Conservation (phyloP, 2,329 filamentous ascomycete species). For the Aspergillus neotritici region DNA sequence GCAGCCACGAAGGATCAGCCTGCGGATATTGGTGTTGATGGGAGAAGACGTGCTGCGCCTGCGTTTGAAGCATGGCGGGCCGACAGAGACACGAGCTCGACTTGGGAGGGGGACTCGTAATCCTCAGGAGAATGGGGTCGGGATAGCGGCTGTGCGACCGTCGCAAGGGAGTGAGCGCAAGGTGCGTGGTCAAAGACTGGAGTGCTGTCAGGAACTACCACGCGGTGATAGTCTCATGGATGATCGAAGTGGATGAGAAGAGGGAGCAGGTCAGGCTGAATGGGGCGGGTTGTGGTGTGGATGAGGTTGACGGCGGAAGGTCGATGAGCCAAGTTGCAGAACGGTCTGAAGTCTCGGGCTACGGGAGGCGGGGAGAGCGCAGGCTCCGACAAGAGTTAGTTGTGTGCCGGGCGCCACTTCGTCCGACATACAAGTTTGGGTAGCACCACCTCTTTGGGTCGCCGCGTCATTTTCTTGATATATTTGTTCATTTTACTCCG, state of each 20-base stretch:
- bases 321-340: constrained; percentile 19
- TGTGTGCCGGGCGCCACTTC: constrained; percentile 7
- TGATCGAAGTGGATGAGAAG: constrained; percentile 4
- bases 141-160: constrained; percentile 18
- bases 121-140: constrained; percentile 15
- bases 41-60: constrained; percentile 57
- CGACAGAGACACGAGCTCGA: constrained; percentile 18
- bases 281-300: constrained; percentile 7
- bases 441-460: neutral
- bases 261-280: constrained; percentile 1
- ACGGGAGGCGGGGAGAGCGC: constrained; percentile 33
- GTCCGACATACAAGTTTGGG: neutral
- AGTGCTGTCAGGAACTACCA: constrained; percentile 22
- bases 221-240: constrained; percentile 27
- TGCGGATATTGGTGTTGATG: constrained; percentile 52
- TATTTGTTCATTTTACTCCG: too few species aligned
- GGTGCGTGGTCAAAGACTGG: neutral
- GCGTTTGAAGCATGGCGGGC: constrained; percentile 43
- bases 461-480: too few species aligned
- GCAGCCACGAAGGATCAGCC: constrained; percentile 41
- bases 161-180: constrained; percentile 6
- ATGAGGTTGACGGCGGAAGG: constrained; percentile 21
- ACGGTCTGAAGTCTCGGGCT: constrained; percentile 13
- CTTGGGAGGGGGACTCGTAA: constrained; percentile 12
- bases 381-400: constrained; percentile 21